Conservation (phyloP, 2,329 filamentous ascomycete species). For the Penicillium sp. region DNA sequence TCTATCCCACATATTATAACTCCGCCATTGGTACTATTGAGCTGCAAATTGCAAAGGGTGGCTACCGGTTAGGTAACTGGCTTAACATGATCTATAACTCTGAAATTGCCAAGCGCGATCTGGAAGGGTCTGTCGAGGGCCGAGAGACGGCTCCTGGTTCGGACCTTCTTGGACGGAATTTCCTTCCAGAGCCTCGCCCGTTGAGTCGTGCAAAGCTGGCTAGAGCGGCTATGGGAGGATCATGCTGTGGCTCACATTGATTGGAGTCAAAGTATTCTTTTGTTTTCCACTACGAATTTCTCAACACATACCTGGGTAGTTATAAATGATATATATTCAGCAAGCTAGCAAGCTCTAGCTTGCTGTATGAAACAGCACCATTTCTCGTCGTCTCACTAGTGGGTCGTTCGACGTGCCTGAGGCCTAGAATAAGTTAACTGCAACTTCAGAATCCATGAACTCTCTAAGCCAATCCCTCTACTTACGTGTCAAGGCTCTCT, state of each 20-base stretch:
- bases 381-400: not conserved
- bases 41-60: conserved; percentile 62
- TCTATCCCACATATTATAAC: conserved; percentile 57
- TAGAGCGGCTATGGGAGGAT: conserved; percentile 20
- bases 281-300: no score
- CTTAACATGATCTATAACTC: conserved; percentile 18
- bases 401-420: not conserved
- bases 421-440: not conserved
- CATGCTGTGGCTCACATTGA: conserved; percentile 12
- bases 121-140: conserved; percentile 1
- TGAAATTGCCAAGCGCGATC: conserved; percentile 12
- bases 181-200: conserved; percentile 8
- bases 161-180: conserved; percentile 5
- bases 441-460: not conserved
- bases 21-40: conserved; percentile 54
- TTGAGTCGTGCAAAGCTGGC: conserved; percentile 19
- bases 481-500: not conserved
- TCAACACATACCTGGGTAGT: no score
- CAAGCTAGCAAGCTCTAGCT: not conserved
- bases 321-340: not conserved
- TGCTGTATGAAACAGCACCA: not conserved
- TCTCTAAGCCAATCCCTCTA: not conserved
- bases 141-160: not conserved
- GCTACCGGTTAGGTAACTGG: conserved; percentile 62
- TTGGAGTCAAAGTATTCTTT: not conserved